Evolutionary conservation across 495 filamentous ascomycete species (phyloP), one percentile per base, ranked within the genome.

Genomic region (Talaromyces borbonicus): DNA sequence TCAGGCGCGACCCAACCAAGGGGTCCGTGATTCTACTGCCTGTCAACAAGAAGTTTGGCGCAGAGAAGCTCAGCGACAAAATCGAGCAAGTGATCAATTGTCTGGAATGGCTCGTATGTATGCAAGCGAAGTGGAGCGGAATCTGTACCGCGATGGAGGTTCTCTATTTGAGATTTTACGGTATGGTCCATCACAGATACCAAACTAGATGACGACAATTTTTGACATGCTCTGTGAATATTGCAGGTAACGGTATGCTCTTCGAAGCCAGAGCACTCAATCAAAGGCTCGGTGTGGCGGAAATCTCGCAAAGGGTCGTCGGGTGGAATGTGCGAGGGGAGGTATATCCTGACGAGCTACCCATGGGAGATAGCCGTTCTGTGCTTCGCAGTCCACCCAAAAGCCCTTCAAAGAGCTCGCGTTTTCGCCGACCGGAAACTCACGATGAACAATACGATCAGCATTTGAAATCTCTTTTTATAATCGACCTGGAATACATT

Each of bases 41-140:
- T 4, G 56, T 85, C 11, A 79, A 70, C 51, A 72, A 72, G 18
- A 77, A 81, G 47, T 80, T 85, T 52, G 79, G 87, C 19, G 81
- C 81, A 14, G 73, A 78, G 4, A 69, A 77, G 31, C 56, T 78
- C 12, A 73, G 78, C 11, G 59, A 62, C 11, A 61, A 75, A 41
- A 87, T 95, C 48, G 76, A 84, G 38, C 65, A 75, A 32, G 66
- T 95, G 47, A 87, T 96, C 40, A 75, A 81, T 29, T 79, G 82
- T 44, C 60, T 95, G 46, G 85, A 94, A 53, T 98, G 92, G 92
- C 81, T 87, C 57, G 62, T 85, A 49, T 66, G 83, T 36, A 69
- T 87, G 11, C 79, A 84, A 20, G 81, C 74, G 1, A 70, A 86
- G 45, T 87, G 84, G 73, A 59, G 68, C 22, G 73, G 84, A 48